Base-by-base conservation (phyloP, 2,329 filamentous ascomycete species). In the Berkeleyomyces rouxiae region DNA sequence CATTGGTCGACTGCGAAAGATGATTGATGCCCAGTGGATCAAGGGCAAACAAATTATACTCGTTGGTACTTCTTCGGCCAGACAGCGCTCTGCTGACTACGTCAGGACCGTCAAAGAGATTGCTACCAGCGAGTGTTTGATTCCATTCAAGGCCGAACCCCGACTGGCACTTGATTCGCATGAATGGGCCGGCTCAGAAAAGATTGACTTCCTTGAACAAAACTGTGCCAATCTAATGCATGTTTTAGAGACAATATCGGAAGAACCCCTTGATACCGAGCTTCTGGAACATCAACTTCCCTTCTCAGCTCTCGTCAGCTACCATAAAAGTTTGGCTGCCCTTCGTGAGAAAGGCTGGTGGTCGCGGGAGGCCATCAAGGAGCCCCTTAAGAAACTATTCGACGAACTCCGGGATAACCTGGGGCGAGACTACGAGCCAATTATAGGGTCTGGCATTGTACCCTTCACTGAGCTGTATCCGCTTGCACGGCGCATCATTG, bases 11-110 rank as follows among this genome's bases (percentile, higher is more conserved):
- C 74, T 99, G 10, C 83, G 88, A 61, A 79, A 82, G 58, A 77
- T 87, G 5, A 82, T 95, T 36, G 85, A 91, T 68, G 80, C 82
- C 64, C 79, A 85, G 64, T 87, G 91, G 77, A 78, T 80, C 61
- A 78, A 82, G 46, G 90, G 90, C 3, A 80, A 84, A 67, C 82
- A 81, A 64, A 80, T 96, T 60, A 79, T 91, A 62, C 79, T 96
- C 16, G 74, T 97, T 40, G 93, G 91, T n/a, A 90, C 88, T 4
- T 86, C 86, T 0, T 77, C 84, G 33, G 78, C 77, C 11, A 76
- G 80, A 16, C 76, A 80, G 13, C 78, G 72, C 10, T 75, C 73
- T 23, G 74, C 72, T 23, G 71, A 74, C 60, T 79, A 78, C 61
- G 69, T 72, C 55, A 71, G 67, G 33, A 76, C 69, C 64, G 70